A percentile compares a stretch with the other conserved stretches of the same genome.
Evolutionary conservation across 108 stramenopile species (phyloP).

Genomic region (Asterionellopsis glacialis): DNA sequence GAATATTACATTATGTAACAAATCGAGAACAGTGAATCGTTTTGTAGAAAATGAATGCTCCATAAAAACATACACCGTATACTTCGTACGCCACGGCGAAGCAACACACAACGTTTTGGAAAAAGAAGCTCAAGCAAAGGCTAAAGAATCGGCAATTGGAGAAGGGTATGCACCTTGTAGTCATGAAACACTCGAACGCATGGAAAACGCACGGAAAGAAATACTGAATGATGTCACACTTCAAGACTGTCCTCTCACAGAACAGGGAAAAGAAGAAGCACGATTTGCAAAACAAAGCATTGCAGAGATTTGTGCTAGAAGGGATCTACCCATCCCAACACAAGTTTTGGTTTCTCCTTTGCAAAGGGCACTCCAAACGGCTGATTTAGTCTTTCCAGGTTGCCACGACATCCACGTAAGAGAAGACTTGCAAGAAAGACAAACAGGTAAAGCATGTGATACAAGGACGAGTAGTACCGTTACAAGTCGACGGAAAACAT

Average conservation of each 20-base stretch:
- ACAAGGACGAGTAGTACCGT: constrained; percentile 4
- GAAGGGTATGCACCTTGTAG: constrained; percentile 2
- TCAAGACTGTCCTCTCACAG: constrained; percentile 47
- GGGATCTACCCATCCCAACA: constrained; percentile 29
- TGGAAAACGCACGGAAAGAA: constrained; percentile 41
- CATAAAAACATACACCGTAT: constrained; percentile 29
- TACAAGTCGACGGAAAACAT: constrained; percentile 7
- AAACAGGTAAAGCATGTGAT: constrained; percentile 51
- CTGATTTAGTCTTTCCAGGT: constrained; percentile 34
- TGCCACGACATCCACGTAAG: constrained; percentile 36
- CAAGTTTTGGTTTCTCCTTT: constrained; percentile 56
- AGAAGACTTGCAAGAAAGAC: constrained; percentile 47
- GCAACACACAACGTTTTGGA: constrained; percentile 62
- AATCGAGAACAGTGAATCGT: too few relatives aligned
- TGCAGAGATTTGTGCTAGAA: constrained; percentile 8
- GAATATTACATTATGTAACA: too few relatives aligned
- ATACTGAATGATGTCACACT: constrained; percentile 32
- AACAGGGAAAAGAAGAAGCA: constrained; percentile 39
- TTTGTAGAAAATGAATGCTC: neutral
- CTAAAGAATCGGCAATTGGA: constrained; percentile 6
- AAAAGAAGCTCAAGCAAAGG: constrained; percentile 20
- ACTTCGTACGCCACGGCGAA: constrained; percentile 72
- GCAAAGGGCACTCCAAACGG: constrained; percentile 48
- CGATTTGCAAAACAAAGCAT: neutral
- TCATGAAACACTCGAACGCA: constrained; percentile 16